A percentile compares a stretch with the other conserved stretches of the same genome.
Evolutionary conservation across 768 basidiomycete species (phyloP).

Genomic region (Amanita pallidorosea): DNA sequence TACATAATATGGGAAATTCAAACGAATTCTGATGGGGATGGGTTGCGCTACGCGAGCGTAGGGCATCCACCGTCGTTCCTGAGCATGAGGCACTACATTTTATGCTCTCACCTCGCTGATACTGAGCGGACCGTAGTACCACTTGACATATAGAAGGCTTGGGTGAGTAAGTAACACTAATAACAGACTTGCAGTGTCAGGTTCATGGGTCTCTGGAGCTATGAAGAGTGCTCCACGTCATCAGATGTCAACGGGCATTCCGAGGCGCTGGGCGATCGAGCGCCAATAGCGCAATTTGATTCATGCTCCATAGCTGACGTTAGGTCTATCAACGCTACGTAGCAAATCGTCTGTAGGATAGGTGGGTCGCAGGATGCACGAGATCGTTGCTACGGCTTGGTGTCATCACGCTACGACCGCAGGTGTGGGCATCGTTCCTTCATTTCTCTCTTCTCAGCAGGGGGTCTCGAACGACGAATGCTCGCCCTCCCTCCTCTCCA

Average conservation of each 20-base stretch:
- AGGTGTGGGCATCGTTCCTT: neutral
- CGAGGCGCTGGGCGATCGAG: neutral
- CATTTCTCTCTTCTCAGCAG: neutral
- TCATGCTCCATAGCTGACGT: neutral
- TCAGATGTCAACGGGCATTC: neutral
- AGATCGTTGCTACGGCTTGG: neutral
- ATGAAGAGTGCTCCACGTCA: neutral
- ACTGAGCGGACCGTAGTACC: neutral
- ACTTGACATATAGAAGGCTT: neutral
- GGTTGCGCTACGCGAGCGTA: neutral
- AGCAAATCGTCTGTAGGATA: no score
- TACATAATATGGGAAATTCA: neutral
- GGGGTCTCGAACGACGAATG: neutral
- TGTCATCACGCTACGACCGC: neutral
- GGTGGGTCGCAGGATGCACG: neutral
- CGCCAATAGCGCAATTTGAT: neutral
- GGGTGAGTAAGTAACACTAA: no score
- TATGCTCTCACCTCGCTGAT: neutral
- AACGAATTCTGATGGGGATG: neutral
- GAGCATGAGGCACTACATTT: neutral
- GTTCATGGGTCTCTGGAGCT: neutral
- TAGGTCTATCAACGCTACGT: neutral
- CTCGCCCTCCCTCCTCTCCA: neutral
- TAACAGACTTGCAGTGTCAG: neutral
- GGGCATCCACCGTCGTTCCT: neutral